Evolutionary conservation across 148 eudicot genomes (phyloP), one percentile per base, ranked within the genome.

Genomic region (Spergularia marina): DNA sequence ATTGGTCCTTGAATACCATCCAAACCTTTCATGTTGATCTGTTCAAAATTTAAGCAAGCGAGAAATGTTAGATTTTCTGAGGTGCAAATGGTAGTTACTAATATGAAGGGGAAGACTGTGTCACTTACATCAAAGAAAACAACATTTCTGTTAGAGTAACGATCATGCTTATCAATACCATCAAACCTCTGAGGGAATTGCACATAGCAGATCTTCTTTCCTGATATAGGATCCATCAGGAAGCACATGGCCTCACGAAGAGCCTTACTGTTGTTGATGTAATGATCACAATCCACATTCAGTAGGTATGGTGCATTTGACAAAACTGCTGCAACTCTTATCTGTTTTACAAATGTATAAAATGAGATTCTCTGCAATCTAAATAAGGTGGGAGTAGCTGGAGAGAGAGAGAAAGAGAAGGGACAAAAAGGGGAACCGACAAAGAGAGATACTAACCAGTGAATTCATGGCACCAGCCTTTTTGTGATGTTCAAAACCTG

Each of bases 401-500:
- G 71, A 68, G 18, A 52, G 18, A 51, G n/a, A 40, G 41, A 40
- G 41, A 15, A 53, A 65, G 11, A 65, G n/a, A n/a, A n/a, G 25
- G 40, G 25, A 65, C 44, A 14, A 40, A 44, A 44, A 9, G 49
- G 16, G n/a, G 34, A 13, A 21, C 21, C 70, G 1, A 16, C 63
- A 25, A 36, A 60, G 36, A 54, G 60, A 56, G 49, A 10, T 21
- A 57, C 77, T 78, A 80, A 92, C 99, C 91, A 95, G 80, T 71
- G 99, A 83, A 88, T 95, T 95, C 98, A 95, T 91, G 75, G 99
- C 99, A 74, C 99, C 99, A n/a, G 99, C 99, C 68, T 95, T 95
- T 69, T 92, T 95, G 84, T 91, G 98, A 82, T 95, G 98, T 7
- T 95, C 97, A 69, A 88, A 92, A 61, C 98, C 97, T 1, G 94